Evolutionary conservation across 441 rosid genomes (phyloP).

Genomic region (Codiaeum variegatum): DNA sequence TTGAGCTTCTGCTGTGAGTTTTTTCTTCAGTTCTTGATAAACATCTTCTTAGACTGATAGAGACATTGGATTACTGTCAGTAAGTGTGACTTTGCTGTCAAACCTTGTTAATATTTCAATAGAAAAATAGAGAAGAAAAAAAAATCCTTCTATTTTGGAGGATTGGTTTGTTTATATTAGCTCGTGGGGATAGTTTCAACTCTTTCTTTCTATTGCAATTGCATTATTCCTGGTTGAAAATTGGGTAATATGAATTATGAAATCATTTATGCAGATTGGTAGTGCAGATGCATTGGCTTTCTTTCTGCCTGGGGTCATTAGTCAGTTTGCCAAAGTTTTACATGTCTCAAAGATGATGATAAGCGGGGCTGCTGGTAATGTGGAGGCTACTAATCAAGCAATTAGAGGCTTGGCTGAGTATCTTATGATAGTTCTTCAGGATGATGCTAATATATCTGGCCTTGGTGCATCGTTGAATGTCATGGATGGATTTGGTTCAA

Average conservation of each 20-base stretch:
- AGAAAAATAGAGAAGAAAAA: neutral
- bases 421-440: conserved; percentile 81
- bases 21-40: neutral
- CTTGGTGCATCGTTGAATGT: conserved; percentile 31
- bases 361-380: conserved; percentile 94
- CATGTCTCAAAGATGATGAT: conserved; percentile 69
- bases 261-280: conserved; percentile 58
- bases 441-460: conserved; percentile 55
- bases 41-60: neutral
- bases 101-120: neutral
- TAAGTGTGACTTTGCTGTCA: neutral
- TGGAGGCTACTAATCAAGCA: conserved; percentile 81
- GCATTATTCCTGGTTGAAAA: conserved; percentile 8
- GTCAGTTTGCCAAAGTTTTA: conserved; percentile 83
- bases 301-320: conserved; percentile 92
- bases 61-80: neutral
- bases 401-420: conserved; percentile 87
- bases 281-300: conserved; percentile 87
- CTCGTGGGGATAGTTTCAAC: conserved; percentile 5
- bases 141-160: neutral
- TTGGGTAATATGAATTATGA: conserved; percentile 17
- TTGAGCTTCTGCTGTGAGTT: neutral
- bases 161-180: neutral
- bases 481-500: conserved; percentile 27
- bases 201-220: conserved; percentile 4